These are phyloP conservation scores for Vigna radiata DNA, from an alignment of 306 rosid species.

Conservation along the genomic window DNA sequence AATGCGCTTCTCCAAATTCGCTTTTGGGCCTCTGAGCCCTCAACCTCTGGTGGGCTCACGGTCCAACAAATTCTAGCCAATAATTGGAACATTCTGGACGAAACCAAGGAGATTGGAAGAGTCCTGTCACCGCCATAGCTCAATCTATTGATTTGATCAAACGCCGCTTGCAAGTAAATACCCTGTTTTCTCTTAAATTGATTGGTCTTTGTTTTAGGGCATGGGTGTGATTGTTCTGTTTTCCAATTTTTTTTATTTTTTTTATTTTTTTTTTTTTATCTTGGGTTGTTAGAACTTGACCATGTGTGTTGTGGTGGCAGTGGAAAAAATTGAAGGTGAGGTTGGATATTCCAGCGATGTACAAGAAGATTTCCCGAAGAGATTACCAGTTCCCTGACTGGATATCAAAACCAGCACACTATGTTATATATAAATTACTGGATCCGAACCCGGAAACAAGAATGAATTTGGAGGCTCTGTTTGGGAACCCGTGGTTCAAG, in stretches of 20 bases:
- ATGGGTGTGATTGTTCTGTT: neutral
- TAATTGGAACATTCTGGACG: conserved; percentile 72
- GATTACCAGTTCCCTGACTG: conserved; percentile 62
- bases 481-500: conserved; percentile 63
- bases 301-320: conserved; percentile 58
- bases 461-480: conserved; percentile 57
- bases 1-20: conserved; percentile 43
- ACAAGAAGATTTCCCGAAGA: conserved; percentile 56
- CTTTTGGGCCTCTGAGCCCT: conserved; percentile 52
- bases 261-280: too few species aligned
- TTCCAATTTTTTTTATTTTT: too few species aligned
- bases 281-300: neutral
- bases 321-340: conserved; percentile 83
- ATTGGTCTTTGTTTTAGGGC: neutral
- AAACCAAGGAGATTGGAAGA: conserved; percentile 86
- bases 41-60: conserved; percentile 84
- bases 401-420: conserved; percentile 59
- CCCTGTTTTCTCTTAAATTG: conserved; percentile 4
- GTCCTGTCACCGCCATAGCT: conserved; percentile 84
- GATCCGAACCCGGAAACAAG: conserved; percentile 76
- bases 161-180: conserved; percentile 76
- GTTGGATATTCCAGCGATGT: conserved; percentile 69
- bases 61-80: conserved; percentile 65
- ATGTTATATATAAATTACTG: conserved; percentile 58
- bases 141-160: conserved; percentile 82